Evolutionary conservation across 2,329 filamentous ascomycete species (phyloP), one percentile per base, ranked within the genome.

Genomic region (Beauveria bassiana): DNA sequence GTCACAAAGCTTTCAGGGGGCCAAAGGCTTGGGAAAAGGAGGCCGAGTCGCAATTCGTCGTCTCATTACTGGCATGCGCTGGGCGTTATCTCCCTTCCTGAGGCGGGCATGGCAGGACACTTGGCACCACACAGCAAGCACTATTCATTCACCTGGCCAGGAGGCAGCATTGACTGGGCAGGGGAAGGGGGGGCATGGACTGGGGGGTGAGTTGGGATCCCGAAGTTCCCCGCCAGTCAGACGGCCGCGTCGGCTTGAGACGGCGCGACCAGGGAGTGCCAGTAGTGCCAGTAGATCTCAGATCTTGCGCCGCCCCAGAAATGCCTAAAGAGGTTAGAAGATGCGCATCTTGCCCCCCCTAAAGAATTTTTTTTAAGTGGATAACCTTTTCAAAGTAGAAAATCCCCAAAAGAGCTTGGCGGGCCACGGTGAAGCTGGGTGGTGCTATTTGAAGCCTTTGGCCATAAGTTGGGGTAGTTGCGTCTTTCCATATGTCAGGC

Each of bases 231-330:
- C 55, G 55, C 55, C 55, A 59, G 45, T 59, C 55, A 59, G 47
- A 59, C 45, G 47, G 55, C 20, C 12, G 55, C 56, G 63, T 55
- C 62, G 59, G 59, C 34, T 59, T 59, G 45, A 34, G 55, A 50
- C 55, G 55, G 46, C 31, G 22, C 55, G 55, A 59, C 55, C 45
- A 50, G 55, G 55, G 55, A 50, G 55, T 59, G 68, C 63, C 70
- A 71, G 68, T 59, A 59, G 70, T 68, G 68, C 62, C 45, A 67
- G 67, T 66, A 70, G 70, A 72, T 72, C 70, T 72, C 62, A 72
- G 70, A 72, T 72, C 68, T 59, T 54, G 49, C 50, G 49, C 49
- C 58, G 58, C 52, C 68, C 66, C 70, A 69, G 70, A 68, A 72
- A 68, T 68, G 62, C 70, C 67, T 34, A 59, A 71, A 64, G 18